These are phyloP conservation scores for Apiotrichum akiyoshidainum DNA, from an alignment of 1,284 basidiomycete genomes.

Conservation along the genomic window DNA sequence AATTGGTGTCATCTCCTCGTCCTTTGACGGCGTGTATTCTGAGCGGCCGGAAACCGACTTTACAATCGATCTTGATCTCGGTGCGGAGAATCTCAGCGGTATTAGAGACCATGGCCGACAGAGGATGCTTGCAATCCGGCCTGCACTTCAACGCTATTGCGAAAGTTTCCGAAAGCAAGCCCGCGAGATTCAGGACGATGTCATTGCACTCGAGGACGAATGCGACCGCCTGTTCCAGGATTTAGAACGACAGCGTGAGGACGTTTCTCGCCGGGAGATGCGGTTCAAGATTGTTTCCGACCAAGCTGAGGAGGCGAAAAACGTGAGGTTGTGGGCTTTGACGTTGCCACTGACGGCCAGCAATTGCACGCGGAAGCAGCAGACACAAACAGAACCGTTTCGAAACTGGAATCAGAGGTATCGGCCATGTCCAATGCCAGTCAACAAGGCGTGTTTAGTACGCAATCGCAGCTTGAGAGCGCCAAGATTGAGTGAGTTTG, in stretches of 20 bases:
- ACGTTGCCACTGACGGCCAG: slow-evolving; percentile 20
- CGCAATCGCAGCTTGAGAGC: slow-evolving; percentile 40
- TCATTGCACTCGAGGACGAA: slow-evolving; percentile 71
- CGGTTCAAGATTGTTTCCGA: slow-evolving; percentile 52
- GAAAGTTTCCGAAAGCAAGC: slow-evolving; percentile 66
- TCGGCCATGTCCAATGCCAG: slow-evolving; percentile 36
- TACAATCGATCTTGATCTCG: slow-evolving; percentile 69
- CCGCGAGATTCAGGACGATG: slow-evolving; percentile 66
- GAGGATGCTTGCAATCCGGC: slow-evolving; percentile 66
- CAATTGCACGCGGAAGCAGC: slow-evolving; percentile 33
- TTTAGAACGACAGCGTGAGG: slow-evolving; percentile 57
- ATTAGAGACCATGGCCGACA: slow-evolving; percentile 62
- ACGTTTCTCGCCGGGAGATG: slow-evolving; percentile 63
- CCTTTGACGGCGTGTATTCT: background rate
- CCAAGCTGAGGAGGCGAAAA: slow-evolving; percentile 71
- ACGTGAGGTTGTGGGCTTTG: slow-evolving; percentile 54
- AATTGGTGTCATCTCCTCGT: slow-evolving; percentile 63
- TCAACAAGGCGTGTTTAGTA: slow-evolving; percentile 37
- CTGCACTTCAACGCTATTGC: slow-evolving; percentile 65
- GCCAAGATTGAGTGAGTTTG: slow-evolving; percentile 40
- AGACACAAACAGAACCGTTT: slow-evolving; percentile 34
- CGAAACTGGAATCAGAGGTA: slow-evolving; percentile 39
- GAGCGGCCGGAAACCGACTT: slow-evolving; percentile 56
- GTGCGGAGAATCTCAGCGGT: slow-evolving; percentile 62
- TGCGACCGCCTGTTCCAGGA: slow-evolving; percentile 61